Conservation (phyloP, 2,329 filamentous ascomycete species). For the Stagonosporopsis vannaccii region DNA sequence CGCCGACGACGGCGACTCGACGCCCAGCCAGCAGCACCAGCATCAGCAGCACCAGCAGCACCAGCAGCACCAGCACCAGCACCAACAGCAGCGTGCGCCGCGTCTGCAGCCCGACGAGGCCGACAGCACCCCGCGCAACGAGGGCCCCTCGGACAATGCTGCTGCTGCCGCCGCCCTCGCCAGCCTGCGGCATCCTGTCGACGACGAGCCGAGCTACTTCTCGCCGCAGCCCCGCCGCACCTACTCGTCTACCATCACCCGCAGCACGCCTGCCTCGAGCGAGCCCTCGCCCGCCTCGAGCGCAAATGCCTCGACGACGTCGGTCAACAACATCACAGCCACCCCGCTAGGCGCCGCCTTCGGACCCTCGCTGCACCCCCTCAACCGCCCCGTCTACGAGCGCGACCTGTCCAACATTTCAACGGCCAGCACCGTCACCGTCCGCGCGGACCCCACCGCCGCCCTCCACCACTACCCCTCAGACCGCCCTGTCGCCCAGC, state of each 20-base stretch:
- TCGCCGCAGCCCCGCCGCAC: constrained; percentile 49
- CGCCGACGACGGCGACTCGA: constrained; percentile 7
- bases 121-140: constrained; percentile 52
- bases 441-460: constrained; percentile 46
- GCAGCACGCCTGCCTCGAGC: constrained; percentile 38
- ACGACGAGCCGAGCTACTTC: constrained; percentile 48
- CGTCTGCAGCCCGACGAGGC: constrained; percentile 32
- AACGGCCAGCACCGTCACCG: constrained; percentile 51
- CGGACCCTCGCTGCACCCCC: constrained; percentile 17
- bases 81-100: not conserved
- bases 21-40: constrained; percentile 13
- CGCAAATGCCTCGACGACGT: constrained; percentile 36
- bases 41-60: too few relatives aligned
- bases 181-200: too few relatives aligned
- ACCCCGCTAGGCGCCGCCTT: constrained; percentile 14
- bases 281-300: constrained; percentile 44
- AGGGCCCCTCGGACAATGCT: constrained; percentile 45
- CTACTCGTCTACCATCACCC: constrained; percentile 41
- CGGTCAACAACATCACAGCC: constrained; percentile 23
- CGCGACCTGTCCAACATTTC: constrained; percentile 53
- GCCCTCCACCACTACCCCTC: constrained; percentile 25
- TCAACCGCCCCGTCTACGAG: constrained; percentile 49
- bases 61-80: constrained; percentile 8
- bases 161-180: constrained; percentile 27
- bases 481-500: constrained; percentile 25